Conservation (phyloP, 2,329 filamentous ascomycete species). For the Bisporella sp. region DNA sequence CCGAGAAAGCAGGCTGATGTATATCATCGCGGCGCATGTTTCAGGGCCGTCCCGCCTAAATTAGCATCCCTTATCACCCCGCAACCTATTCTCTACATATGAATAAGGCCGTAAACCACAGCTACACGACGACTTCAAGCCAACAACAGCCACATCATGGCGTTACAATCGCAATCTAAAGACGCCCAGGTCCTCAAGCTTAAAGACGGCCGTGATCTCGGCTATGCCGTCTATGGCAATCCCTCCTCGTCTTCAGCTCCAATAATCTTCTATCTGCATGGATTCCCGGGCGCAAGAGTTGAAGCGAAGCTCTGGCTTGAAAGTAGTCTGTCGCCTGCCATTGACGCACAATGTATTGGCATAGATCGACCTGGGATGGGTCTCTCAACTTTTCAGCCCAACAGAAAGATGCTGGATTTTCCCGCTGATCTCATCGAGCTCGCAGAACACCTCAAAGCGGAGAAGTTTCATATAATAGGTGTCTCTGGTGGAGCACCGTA, state of each 20-base stretch:
- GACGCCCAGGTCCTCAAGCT: too few relatives aligned
- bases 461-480: slow-evolving; percentile 36
- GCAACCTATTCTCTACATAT: too few relatives aligned
- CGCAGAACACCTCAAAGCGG: slow-evolving; percentile 32
- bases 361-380: background rate
- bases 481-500: slow-evolving; percentile 40
- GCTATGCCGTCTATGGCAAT: background rate
- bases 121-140: too few relatives aligned
- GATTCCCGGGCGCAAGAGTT: background rate
- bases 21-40: too few relatives aligned
- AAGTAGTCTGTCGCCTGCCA: background rate
- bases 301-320: background rate
- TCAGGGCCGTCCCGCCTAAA: too few relatives aligned
- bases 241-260: background rate
- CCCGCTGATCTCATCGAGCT: slow-evolving; percentile 36
- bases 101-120: too few relatives aligned
- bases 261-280: background rate
- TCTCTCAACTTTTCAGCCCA: background rate
- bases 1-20: too few relatives aligned
- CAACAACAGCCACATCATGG: too few relatives aligned
- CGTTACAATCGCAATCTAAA: too few relatives aligned
- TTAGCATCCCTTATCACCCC: too few relatives aligned
- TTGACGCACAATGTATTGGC: background rate
- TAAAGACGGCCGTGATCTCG: background rate
- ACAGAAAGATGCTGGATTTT: slow-evolving; percentile 26